A percentile compares a stretch with the other conserved stretches of the same genome.
Evolutionary conservation across 2,329 filamentous ascomycete genomes (phyloP).

Genomic region (Nigrograna mackinnonii): DNA sequence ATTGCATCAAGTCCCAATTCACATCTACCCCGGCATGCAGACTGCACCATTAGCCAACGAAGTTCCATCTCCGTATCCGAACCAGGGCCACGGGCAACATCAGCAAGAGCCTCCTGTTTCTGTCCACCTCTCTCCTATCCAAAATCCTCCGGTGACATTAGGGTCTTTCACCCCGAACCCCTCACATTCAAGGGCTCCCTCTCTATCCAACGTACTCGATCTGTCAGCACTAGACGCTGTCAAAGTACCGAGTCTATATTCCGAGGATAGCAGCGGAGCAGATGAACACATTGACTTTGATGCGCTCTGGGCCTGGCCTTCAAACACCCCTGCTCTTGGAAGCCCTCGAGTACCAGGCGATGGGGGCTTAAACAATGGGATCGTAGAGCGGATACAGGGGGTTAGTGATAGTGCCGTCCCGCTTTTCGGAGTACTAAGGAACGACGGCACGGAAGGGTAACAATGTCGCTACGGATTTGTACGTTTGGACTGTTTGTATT

Average conservation of each 20-base stretch:
- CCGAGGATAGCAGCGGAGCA: conserved; percentile 31
- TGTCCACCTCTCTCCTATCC: conserved; percentile 32
- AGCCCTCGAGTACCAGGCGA: conserved; percentile 22
- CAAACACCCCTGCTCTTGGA: conserved; percentile 34
- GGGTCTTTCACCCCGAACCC: conserved; percentile 6
- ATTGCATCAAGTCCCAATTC: conserved; percentile 37
- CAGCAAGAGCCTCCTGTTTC: conserved; percentile 23
- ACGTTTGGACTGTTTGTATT: no score
- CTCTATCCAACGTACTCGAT: conserved; percentile 41
- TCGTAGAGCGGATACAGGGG: conserved; percentile 22
- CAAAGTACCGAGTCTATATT: conserved; percentile 32
- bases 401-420: conserved; percentile 36
- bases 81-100: conserved; percentile 6
- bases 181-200: conserved; percentile 19
- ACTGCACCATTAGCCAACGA: conserved; percentile 26
- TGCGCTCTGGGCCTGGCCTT: conserved; percentile 45
- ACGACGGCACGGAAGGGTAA: background rate
- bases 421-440: conserved; percentile 33
- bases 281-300: conserved; percentile 48
- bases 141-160: conserved; percentile 18
- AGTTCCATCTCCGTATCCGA: conserved; percentile 9
- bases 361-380: conserved; percentile 8
- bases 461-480: no score
- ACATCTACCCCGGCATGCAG: conserved; percentile 41
- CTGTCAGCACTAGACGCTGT: conserved; percentile 39